These are phyloP conservation scores for Acer yangbiense DNA, from an alignment of 345 rosid genomes.

Conservation along the genomic window DNA sequence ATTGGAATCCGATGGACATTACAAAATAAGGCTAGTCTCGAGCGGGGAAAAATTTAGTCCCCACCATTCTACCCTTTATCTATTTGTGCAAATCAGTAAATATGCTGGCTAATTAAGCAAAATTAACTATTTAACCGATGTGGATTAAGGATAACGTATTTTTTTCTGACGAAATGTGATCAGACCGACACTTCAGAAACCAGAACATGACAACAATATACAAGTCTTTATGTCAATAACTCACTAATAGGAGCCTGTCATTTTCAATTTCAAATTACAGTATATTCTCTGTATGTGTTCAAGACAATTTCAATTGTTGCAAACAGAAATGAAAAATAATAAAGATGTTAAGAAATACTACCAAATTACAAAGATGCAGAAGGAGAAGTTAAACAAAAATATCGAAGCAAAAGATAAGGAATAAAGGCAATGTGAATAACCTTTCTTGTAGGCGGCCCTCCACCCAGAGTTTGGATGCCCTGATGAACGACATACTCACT, in stretches of 20 bases:
- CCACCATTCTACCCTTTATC: not conserved
- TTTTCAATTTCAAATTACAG: not conserved
- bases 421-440: conserved; percentile 26
- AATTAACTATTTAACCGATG: not conserved
- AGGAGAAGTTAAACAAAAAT: not conserved
- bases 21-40: not conserved
- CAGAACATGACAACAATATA: conserved; percentile 2
- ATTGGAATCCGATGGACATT: not conserved
- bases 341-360: not conserved
- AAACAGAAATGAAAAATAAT: not conserved
- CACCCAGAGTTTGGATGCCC: conserved; percentile 91
- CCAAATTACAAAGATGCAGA: not conserved
- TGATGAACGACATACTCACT: conserved; percentile 84
- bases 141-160: not conserved
- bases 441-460: conserved; percentile 51
- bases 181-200: not conserved
- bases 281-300: too few relatives aligned
- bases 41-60: not conserved
- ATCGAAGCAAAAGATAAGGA: not conserved
- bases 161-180: not conserved
- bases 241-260: not conserved
- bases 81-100: not conserved
- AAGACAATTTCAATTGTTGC: too few relatives aligned
- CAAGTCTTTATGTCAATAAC: not conserved
- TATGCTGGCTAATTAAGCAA: not conserved